A percentile compares a stretch with the other conserved stretches of the same genome.
Evolutionary conservation across 2,329 filamentous ascomycete genomes (phyloP).

Genomic region (Cercospora sesami): DNA sequence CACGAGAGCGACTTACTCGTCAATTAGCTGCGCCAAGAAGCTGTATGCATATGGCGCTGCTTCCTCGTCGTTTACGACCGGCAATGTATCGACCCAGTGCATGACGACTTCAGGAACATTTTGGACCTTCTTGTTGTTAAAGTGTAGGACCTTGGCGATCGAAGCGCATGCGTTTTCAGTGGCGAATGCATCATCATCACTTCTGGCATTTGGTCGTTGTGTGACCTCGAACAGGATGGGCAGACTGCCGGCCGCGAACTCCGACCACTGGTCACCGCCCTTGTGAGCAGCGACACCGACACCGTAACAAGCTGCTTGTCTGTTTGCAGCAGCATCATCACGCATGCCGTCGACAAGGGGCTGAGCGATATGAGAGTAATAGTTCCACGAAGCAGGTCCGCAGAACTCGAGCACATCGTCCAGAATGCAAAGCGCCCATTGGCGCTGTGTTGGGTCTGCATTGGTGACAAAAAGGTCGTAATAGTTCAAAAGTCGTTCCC

Average conservation of each 20-base stretch:
- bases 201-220: slow-evolving; percentile 75
- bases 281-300: slow-evolving; percentile 94
- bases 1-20: slow-evolving; percentile 69
- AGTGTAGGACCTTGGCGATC: slow-evolving; percentile 95
- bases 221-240: slow-evolving; percentile 83
- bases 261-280: slow-evolving; percentile 81
- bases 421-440: slow-evolving; percentile 99
- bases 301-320: slow-evolving; percentile 93
- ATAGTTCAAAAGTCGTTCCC: slow-evolving; percentile 80
- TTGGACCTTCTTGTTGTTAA: slow-evolving; percentile 73
- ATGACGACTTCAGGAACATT: slow-evolving; percentile 73
- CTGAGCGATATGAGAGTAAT: slow-evolving; percentile 80
- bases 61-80: slow-evolving; percentile 93
- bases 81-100: slow-evolving; percentile 90
- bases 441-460: slow-evolving; percentile 81
- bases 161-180: slow-evolving; percentile 97
- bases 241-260: slow-evolving; percentile 78
- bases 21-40: slow-evolving; percentile 86
- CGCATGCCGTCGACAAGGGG: slow-evolving; percentile 83
- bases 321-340: slow-evolving; percentile 83
- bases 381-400: slow-evolving; percentile 81
- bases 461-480: slow-evolving; percentile 84
- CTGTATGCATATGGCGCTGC: slow-evolving; percentile 94
- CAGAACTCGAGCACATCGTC: slow-evolving; percentile 98
- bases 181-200: slow-evolving; percentile 92